Conservation (phyloP, 129 eudicot species). For the Logfia minima region DNA sequence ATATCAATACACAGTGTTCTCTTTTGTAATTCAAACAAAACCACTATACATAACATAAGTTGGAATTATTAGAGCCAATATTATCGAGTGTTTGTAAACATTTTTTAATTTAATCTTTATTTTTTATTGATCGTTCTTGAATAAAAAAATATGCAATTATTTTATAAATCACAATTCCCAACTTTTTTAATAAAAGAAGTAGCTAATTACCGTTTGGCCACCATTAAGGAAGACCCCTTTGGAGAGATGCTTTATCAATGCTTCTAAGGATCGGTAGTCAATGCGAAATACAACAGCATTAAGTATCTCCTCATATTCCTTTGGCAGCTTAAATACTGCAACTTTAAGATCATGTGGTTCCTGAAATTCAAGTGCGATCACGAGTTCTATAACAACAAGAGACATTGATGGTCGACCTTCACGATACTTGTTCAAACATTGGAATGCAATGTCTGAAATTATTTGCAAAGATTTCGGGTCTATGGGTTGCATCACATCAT, state of each 20-base stretch:
- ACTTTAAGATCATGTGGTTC: not conserved
- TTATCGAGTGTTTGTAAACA: too few relatives aligned
- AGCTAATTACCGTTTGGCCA: not conserved
- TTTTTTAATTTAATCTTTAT: too few relatives aligned
- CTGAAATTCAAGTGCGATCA: not conserved
- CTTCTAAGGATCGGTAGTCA: not conserved
- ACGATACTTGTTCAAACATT: not conserved
- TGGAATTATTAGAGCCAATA: not conserved
- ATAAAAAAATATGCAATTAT: too few relatives aligned
- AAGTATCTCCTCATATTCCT: not conserved
- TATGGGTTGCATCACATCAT: not conserved
- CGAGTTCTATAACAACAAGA: not conserved
- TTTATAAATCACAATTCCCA: not conserved
- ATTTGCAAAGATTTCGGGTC: not conserved
- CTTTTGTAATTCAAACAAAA: not conserved
- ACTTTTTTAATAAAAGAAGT: not conserved
- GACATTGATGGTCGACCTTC: not conserved
- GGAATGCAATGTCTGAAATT: not conserved
- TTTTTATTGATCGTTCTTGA: too few relatives aligned
- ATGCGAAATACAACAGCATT: not conserved
- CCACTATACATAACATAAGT: not conserved
- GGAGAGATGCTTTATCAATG: not conserved
- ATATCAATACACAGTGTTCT: not conserved
- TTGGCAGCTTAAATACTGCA: not conserved
- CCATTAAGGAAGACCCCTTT: not conserved